Conservation (phyloP, 2,329 filamentous ascomycete genomes). For the Pleoardoris graminearum region DNA sequence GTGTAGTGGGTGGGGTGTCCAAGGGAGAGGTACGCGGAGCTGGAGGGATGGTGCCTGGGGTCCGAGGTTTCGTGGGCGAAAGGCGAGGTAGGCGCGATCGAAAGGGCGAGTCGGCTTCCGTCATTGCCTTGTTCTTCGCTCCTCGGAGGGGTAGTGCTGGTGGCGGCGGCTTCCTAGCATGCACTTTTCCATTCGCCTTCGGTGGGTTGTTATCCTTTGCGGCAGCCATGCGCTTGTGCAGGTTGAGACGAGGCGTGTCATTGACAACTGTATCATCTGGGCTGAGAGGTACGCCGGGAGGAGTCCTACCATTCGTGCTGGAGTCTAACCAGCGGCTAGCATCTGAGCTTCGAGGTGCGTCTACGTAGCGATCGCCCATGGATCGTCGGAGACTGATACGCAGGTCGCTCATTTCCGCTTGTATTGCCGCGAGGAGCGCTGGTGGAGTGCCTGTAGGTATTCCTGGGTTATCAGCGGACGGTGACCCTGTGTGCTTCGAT, state of each 20-base stretch:
- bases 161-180: neutral
- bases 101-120: neutral
- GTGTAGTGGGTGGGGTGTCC: neutral
- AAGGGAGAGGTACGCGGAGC: neutral
- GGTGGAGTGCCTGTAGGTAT: slow-evolving; percentile 2
- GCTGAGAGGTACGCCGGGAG: neutral
- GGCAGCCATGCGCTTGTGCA: neutral
- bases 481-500: neutral
- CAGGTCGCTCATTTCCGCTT: slow-evolving; percentile 2
- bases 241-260: neutral
- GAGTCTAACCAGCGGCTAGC: neutral
- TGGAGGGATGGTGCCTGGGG: neutral
- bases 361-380: neutral
- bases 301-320: neutral
- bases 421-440: neutral
- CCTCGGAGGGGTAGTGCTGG: neutral
- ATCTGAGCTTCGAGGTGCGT: neutral
- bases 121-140: neutral
- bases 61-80: neutral
- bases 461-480: neutral
- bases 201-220: neutral
- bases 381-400: neutral
- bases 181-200: neutral
- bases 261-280: neutral
- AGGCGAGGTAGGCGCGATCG: slow-evolving; percentile 3